These are phyloP conservation scores for Fomitopsis schrenkii DNA, from an alignment of 1,284 basidiomycete genomes.

Conservation along the genomic window DNA sequence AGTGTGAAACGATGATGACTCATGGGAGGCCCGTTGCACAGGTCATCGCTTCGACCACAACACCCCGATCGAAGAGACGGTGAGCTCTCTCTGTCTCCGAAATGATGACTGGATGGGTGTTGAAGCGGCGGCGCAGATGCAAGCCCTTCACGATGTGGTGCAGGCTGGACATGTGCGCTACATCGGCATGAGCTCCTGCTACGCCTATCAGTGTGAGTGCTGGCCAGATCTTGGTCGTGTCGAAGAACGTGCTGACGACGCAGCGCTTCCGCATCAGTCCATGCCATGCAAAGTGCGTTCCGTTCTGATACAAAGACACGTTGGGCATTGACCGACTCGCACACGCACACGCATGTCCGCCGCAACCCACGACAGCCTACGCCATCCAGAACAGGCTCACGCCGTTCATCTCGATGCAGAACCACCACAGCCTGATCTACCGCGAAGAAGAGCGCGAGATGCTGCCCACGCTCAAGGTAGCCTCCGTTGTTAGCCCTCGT, in stretches of 20 bases:
- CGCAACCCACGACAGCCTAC: constrained; percentile 19
- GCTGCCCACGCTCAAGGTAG: constrained; percentile 35
- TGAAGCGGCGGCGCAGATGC: constrained; percentile 32
- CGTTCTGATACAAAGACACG: neutral
- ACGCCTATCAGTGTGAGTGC: constrained; percentile 25
- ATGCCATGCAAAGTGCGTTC: constrained; percentile 41
- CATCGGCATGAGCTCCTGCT: constrained; percentile 55
- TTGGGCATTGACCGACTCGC: too few relatives aligned
- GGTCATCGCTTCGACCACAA: constrained; percentile 26
- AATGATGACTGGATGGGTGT: neutral
- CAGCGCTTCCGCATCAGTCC: constrained; percentile 27
- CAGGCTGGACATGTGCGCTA: constrained; percentile 62
- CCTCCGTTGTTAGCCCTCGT: neutral
- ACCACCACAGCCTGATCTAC: constrained; percentile 40
- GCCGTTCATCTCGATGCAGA: constrained; percentile 53
- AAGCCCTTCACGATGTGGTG: constrained; percentile 67
- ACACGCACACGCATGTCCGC: too few relatives aligned
- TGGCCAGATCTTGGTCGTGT: constrained; percentile 2
- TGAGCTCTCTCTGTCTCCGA: neutral
- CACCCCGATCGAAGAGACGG: constrained; percentile 28
- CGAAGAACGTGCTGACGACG: neutral
- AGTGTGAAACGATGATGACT: too few relatives aligned
- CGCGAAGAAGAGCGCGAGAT: constrained; percentile 52
- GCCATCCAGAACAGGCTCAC: constrained; percentile 38
- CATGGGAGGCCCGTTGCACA: neutral